Conservation (phyloP, 1,284 basidiomycete genomes). For the Trametes sp. region DNA sequence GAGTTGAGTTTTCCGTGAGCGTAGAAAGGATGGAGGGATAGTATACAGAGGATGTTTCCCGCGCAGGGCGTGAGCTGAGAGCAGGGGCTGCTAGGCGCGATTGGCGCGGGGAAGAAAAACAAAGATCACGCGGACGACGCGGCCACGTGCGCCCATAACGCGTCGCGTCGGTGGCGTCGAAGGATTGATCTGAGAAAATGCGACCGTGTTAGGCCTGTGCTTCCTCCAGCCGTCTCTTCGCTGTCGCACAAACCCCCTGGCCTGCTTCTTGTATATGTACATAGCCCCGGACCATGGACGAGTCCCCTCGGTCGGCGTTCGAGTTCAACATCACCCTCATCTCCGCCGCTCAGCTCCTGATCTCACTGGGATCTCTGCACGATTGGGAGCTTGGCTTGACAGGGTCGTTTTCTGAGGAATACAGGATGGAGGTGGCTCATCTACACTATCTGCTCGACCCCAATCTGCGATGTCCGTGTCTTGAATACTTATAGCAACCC, state of each 20-base stretch:
- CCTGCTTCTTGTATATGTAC: too few species aligned
- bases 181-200: not conserved
- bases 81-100: not conserved
- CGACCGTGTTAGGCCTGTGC: not conserved
- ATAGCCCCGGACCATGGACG: too few species aligned
- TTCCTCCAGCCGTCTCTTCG: not conserved
- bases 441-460: not conserved
- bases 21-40: not conserved
- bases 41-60: not conserved
- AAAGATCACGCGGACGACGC: constrained; percentile 20
- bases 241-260: too few species aligned
- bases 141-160: constrained; percentile 21
- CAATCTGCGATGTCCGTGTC: not conserved
- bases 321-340: not conserved
- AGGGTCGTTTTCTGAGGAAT: too few species aligned
- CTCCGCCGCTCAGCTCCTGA: too few species aligned
- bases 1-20: too few species aligned
- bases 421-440: not conserved
- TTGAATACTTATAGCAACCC: too few species aligned
- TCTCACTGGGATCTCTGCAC: too few species aligned
- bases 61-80: not conserved
- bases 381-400: too few species aligned
- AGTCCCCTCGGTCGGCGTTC: too few species aligned
- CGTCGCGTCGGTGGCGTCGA: not conserved
- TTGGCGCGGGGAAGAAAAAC: constrained; percentile 16